These are phyloP conservation scores for Oryza glaberrima DNA, from an alignment of 176 grass and related monocot genomes.

Conservation along the genomic window DNA sequence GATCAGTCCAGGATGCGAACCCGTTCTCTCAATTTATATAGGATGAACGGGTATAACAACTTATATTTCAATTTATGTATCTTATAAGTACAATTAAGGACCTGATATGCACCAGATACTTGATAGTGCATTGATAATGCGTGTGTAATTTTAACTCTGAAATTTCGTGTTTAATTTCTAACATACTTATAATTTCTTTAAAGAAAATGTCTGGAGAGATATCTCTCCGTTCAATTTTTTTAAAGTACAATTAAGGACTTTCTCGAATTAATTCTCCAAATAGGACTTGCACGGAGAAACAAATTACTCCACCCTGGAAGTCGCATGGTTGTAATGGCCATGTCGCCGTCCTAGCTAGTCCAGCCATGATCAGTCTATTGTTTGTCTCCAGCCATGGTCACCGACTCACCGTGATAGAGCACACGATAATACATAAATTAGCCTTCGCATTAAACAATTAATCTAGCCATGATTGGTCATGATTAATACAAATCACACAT, in stretches of 20 bases:
- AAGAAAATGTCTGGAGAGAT: no score
- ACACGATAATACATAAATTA: neutral
- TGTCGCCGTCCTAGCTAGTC: neutral
- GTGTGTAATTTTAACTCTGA: no score
- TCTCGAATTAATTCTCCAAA: neutral
- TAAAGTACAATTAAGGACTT: neutral
- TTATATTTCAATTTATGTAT: neutral
- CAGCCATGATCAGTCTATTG: neutral
- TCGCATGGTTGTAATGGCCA: neutral
- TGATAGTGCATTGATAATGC: no score
- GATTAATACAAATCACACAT: conserved; percentile 26
- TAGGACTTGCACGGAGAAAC: neutral
- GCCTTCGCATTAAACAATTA: neutral
- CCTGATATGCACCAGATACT: no score
- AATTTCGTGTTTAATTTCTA: no score
- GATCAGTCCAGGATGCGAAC: no score
- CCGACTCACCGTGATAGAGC: neutral
- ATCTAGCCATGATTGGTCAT: conserved; percentile 20
- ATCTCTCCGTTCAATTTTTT: no score
- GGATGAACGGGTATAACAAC: no score
- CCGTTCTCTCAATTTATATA: no score
- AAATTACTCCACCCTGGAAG: neutral
- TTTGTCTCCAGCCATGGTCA: neutral
- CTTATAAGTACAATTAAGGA: neutral
- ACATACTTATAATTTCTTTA: no score